phyloP scores from a whole-genome alignment of 2,329 filamentous ascomycete species.

The Geosmithia morbida region DNA sequence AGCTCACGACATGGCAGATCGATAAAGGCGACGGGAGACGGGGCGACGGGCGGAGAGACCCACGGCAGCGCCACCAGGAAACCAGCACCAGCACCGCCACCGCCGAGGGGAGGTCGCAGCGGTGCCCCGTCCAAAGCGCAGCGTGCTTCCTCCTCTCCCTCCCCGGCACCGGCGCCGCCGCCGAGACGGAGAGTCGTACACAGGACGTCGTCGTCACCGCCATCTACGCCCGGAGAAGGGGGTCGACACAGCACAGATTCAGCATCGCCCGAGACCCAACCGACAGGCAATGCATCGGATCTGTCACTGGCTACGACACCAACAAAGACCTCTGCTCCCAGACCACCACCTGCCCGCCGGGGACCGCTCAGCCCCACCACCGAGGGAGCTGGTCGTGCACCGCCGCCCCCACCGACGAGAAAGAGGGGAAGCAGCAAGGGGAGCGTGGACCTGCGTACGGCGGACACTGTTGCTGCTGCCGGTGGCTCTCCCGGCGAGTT shows the following conservation, averaged over 20 bases:
- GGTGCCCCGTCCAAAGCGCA: no score
- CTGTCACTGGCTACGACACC: neutral
- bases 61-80: slow-evolving; percentile 23
- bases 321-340: slow-evolving; percentile 14
- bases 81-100: slow-evolving; percentile 30
- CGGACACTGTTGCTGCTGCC: no score
- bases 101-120: slow-evolving; percentile 33
- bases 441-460: slow-evolving; percentile 18
- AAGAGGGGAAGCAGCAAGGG: slow-evolving; percentile 31
- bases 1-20: slow-evolving; percentile 67
- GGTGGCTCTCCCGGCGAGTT: slow-evolving; percentile 1
- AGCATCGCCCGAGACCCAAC: no score
- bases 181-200: neutral
- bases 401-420: slow-evolving; percentile 34
- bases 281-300: neutral
- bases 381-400: slow-evolving; percentile 6
- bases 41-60: slow-evolving; percentile 10
- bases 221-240: neutral
- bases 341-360: slow-evolving; percentile 29
- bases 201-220: neutral
- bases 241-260: no score
- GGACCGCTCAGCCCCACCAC: slow-evolving; percentile 1
- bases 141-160: slow-evolving; percentile 6
- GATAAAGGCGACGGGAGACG: slow-evolving; percentile 33
- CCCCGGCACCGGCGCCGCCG: slow-evolving; percentile 6